These are phyloP conservation scores for Acanthamoeba culbertsoni DNA, from an alignment of 208 protist genomes.

Conservation along the genomic window DNA sequence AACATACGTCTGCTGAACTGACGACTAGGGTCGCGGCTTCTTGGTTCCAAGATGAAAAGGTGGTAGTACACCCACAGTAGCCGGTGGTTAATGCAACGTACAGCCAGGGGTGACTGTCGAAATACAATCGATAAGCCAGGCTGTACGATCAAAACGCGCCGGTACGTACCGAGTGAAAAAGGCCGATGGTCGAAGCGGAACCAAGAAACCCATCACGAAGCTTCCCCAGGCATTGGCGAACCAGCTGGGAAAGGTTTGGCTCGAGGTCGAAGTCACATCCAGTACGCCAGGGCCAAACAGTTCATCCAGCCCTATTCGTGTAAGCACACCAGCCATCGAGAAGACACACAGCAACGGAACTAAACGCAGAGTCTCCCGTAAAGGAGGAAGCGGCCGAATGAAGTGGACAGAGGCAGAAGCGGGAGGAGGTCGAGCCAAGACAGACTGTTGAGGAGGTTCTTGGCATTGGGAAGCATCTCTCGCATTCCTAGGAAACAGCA, in stretches of 20 bases:
- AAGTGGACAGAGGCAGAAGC: neutral
- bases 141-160: neutral
- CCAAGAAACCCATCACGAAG: constrained; percentile 52
- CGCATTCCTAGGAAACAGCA: no score
- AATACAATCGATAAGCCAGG: neutral
- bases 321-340: constrained; percentile 24
- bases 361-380: neutral
- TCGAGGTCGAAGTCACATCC: neutral
- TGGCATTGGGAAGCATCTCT: neutral
- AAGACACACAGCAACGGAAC: neutral
- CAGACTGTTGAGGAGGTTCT: neutral
- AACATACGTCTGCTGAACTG: neutral
- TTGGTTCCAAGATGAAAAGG: constrained; percentile 50
- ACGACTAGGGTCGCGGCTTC: neutral
- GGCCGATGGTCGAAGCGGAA: neutral
- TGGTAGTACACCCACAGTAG: constrained; percentile 53
- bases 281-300: constrained; percentile 11
- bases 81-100: constrained; percentile 33
- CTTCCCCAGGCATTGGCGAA: constrained; percentile 48
- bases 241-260: constrained; percentile 29
- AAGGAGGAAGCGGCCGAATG: neutral
- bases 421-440: neutral
- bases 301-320: constrained; percentile 9
- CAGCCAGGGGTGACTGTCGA: neutral
- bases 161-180: neutral